Conservation (phyloP, 108 stramenopile genomes). For the Conticribra weissflogii region DNA sequence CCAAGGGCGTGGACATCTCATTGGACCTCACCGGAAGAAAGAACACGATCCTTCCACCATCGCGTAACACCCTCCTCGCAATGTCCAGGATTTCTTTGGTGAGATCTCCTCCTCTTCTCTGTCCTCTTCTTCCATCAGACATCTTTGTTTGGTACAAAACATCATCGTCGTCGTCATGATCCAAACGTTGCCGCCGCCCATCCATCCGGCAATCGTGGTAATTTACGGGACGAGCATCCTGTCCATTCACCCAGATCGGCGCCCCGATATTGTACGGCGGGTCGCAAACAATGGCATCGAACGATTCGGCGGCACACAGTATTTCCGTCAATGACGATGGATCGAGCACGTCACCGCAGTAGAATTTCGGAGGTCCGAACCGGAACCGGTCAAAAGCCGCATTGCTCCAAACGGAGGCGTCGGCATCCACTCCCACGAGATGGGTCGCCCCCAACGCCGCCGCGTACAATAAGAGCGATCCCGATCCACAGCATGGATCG, state of each 20-base stretch:
- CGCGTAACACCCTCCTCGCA: slow-evolving; percentile 24
- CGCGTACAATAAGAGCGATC: slow-evolving; percentile 37
- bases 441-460: slow-evolving; percentile 31
- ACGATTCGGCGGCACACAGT: slow-evolving; percentile 14
- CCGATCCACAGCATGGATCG: slow-evolving; percentile 48
- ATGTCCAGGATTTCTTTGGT: slow-evolving; percentile 19
- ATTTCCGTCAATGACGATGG: slow-evolving; percentile 27
- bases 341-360: slow-evolving; percentile 26
- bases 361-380: slow-evolving; percentile 19
- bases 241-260: slow-evolving; percentile 19
- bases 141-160: too few species aligned
- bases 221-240: slow-evolving; percentile 35
- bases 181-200: neutral
- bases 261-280: slow-evolving; percentile 52
- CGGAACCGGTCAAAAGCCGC: neutral
- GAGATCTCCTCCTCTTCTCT: too few species aligned
- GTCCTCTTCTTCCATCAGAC: too few species aligned
- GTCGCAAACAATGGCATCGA: slow-evolving; percentile 41
- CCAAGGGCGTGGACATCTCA: slow-evolving; percentile 11
- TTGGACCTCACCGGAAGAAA: slow-evolving; percentile 28
- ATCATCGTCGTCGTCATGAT: too few species aligned
- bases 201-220: slow-evolving; percentile 10
- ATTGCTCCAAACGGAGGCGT: slow-evolving; percentile 20
- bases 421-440: slow-evolving; percentile 37
- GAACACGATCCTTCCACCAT: slow-evolving; percentile 40